Conservation (phyloP, 148 eudicot species). For the Fagopyrum tataricum region DNA sequence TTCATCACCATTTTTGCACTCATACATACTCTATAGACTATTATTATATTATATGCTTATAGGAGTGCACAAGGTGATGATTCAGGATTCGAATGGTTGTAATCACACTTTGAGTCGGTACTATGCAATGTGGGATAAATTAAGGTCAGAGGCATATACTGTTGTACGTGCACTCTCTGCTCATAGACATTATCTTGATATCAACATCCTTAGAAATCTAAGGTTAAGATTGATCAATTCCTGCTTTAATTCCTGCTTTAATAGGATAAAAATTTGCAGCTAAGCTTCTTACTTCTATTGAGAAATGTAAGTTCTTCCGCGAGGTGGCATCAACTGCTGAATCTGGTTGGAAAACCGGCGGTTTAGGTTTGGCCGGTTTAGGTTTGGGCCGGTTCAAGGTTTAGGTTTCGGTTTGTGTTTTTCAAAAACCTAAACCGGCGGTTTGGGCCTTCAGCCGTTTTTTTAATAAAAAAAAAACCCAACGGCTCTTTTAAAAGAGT, state of each 20-base stretch:
- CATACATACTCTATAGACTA: constrained; percentile 4
- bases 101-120: constrained; percentile 61
- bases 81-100: constrained; percentile 50
- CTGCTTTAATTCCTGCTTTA: not conserved
- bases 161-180: constrained; percentile 35
- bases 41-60: not conserved
- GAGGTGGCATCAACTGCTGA: constrained; percentile 90
- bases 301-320: constrained; percentile 52
- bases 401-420: no score
- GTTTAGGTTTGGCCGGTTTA: no score
- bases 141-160: constrained; percentile 90
- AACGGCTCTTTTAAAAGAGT: no score
- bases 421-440: no score
- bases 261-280: constrained; percentile 76
- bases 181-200: not conserved
- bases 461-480: no score
- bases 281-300: constrained; percentile 28
- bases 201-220: not conserved
- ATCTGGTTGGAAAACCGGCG: constrained; percentile 96
- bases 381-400: no score
- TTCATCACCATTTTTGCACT: not conserved
- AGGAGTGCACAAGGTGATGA: constrained; percentile 72
- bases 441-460: no score
- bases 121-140: constrained; percentile 86
- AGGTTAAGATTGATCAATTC: not conserved